phyloP scores from a whole-genome alignment of 495 filamentous ascomycete species.

The Aspergillus incahuasiensis region DNA sequence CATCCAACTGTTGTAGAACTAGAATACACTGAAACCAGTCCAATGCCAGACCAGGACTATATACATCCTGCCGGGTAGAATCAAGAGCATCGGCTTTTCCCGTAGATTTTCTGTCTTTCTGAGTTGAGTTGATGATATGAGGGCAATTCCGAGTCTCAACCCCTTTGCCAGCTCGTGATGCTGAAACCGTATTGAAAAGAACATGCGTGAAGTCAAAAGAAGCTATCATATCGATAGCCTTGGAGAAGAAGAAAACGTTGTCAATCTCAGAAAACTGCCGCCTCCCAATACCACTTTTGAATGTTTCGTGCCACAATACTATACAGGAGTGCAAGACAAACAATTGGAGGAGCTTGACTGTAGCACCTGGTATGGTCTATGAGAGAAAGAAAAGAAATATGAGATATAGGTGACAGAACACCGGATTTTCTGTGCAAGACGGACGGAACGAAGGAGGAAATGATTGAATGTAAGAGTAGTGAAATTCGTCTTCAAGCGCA shows the following conservation, averaged over 20 bases:
- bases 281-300: conserved; percentile 22
- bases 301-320: conserved; percentile 20
- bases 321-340: conserved; percentile 22
- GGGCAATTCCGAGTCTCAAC: conserved; percentile 6
- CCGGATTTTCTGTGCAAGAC: conserved; percentile 1
- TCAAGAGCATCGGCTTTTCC: conserved; percentile 14
- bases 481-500: conserved; percentile 7
- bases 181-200: conserved; percentile 13
- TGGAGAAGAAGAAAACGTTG: conserved; percentile 7
- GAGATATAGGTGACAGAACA: conserved; percentile 5
- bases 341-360: conserved; percentile 6
- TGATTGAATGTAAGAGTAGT: conserved; percentile 5
- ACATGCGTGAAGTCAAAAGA: conserved; percentile 8
- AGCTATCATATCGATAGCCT: conserved; percentile 1
- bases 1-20: conserved; percentile 19
- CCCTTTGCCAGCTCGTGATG: conserved; percentile 15
- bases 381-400: conserved; percentile 7
- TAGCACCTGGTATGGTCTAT: conserved; percentile 15
- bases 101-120: conserved; percentile 14
- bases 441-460: background rate
- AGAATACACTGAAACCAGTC: conserved; percentile 22
- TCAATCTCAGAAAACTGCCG: conserved; percentile 11
- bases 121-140: conserved; percentile 6
- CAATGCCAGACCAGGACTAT: conserved; percentile 5
- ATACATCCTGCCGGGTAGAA: conserved; percentile 6